Percentiles rank a stretch among this genome's conserved stretches.
phyloP scores from a whole-genome alignment of 305 asterid genomes.

The Vinca major region DNA sequence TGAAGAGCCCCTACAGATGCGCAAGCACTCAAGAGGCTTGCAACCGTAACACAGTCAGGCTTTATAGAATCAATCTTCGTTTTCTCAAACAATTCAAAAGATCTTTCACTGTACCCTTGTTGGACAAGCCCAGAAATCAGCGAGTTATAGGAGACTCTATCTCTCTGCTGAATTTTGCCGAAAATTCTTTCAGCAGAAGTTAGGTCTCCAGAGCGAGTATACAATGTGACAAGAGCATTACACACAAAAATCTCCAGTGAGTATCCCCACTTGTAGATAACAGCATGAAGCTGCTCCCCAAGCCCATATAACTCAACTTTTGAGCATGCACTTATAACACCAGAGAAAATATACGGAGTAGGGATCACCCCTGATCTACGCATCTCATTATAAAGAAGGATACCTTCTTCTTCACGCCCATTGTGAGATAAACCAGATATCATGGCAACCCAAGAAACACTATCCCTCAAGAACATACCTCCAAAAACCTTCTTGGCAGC shows the following conservation, averaged over 20 bases:
- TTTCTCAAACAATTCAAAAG: constrained; percentile 53
- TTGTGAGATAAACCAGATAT: constrained; percentile 70
- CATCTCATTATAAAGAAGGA: constrained; percentile 62
- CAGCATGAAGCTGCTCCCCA: constrained; percentile 77
- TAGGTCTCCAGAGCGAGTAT: constrained; percentile 52
- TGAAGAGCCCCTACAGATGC: constrained; percentile 50
- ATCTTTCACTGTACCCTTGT: constrained; percentile 49
- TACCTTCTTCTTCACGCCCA: constrained; percentile 38
- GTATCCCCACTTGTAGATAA: constrained; percentile 71
- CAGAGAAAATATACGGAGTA: constrained; percentile 77
- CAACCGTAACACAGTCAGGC: constrained; percentile 76
- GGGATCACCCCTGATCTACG: constrained; percentile 61
- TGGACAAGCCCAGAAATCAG: constrained; percentile 69
- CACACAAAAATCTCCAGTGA: constrained; percentile 63
- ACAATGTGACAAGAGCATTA: constrained; percentile 75
- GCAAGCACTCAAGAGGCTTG: constrained; percentile 58
- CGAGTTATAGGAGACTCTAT: constrained; percentile 67
- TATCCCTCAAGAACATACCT: constrained; percentile 46
- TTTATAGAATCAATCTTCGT: constrained; percentile 59
- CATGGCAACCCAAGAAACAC: constrained; percentile 92
- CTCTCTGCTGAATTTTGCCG: constrained; percentile 49
- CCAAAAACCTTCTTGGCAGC: constrained; percentile 50
- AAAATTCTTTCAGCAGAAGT: constrained; percentile 61
- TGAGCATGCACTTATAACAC: constrained; percentile 72
- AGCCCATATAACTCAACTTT: constrained; percentile 44